Conservation (phyloP, 768 basidiomycete genomes). For the Psilocybe cyanescens region DNA sequence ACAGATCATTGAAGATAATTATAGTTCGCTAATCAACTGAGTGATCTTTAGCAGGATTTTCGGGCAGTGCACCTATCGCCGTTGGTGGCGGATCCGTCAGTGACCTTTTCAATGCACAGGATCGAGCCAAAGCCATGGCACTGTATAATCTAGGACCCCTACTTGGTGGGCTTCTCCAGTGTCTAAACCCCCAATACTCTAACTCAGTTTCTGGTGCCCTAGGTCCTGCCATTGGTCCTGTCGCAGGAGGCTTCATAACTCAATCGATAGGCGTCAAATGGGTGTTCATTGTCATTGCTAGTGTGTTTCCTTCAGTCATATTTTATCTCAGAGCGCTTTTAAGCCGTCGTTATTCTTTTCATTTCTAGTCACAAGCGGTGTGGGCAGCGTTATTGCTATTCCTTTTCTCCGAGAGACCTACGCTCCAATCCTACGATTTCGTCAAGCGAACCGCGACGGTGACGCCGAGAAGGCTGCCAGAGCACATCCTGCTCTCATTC, state of each 20-base stretch:
- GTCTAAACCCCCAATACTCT: not conserved
- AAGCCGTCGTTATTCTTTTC: not conserved
- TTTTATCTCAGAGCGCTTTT: too few relatives aligned
- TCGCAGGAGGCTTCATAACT: conserved; percentile 68
- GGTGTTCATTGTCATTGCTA: conserved; percentile 56
- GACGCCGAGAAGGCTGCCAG: conserved; percentile 50
- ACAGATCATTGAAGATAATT: not conserved
- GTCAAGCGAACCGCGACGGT: conserved; percentile 35
- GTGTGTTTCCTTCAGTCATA: conserved; percentile 23
- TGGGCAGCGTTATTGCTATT: conserved; percentile 52
- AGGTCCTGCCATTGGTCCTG: conserved; percentile 58
- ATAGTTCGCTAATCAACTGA: not conserved
- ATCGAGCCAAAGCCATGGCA: conserved; percentile 67
- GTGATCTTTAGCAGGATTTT: conserved; percentile 55
- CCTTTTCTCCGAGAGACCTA: conserved; percentile 76
- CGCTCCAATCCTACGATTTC: conserved; percentile 65
- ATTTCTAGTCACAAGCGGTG: conserved; percentile 39
- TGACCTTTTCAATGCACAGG: conserved; percentile 66
- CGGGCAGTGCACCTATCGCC: conserved; percentile 67
- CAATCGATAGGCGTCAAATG: conserved; percentile 63
- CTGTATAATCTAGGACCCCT: conserved; percentile 68
- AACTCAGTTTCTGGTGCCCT: not conserved
- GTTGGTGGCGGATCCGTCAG: conserved; percentile 67
- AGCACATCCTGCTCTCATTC: conserved; percentile 30
- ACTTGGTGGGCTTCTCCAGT: conserved; percentile 40